Evolutionary conservation across 2,329 filamentous ascomycete genomes (phyloP), one percentile per base, ranked within the genome.

Genomic region (Rhexocercosporidium sp.): DNA sequence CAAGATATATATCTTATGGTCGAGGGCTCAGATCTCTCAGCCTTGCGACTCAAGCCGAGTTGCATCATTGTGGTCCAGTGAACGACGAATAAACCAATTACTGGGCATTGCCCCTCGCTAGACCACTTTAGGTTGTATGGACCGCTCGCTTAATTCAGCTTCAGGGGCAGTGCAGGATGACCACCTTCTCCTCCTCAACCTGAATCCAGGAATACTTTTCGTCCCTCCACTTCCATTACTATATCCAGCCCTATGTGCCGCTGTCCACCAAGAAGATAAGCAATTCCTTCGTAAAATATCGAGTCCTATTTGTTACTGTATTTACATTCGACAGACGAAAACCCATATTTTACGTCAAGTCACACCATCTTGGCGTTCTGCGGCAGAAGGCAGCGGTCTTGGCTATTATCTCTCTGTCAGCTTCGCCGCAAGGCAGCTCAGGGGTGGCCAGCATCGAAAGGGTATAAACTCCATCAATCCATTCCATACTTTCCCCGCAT

Each of bases 141-240:
- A 29, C 20, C 54, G 54, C 54, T 59, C 54, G 54, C 34, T 59
- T 59, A 59, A 44, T 39, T 25, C 54, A 20, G 29, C 53, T 7
- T n/a, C 20, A 34, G 18, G 12, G 53, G 53, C 53, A 5, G 53
- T 37, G 53, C 53, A 56, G 53, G 14, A 56, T 56, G 53, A 56
- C 53, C 53, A 39, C 20, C 18, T 56, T 31, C 25, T 16, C 47
- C 25, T 27, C 47, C 22, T 18, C 47, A 25, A 51, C 25, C 47
- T 25, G 29, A n/a, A 51, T 51, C 47, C 25, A 51, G 14, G 29
- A 34, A 8, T 18, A 9, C 9, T 18, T 3, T 59, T 34, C 20
- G 12, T 22, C 53, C 16, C 7, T 39, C 31, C 9, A 56, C 3
- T 29, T 34, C 7, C 22, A 22, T 37, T 56, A 27, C 54, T 25